These are phyloP conservation scores for Boletales sp. DNA, from an alignment of 768 basidiomycete species.

Conservation along the genomic window DNA sequence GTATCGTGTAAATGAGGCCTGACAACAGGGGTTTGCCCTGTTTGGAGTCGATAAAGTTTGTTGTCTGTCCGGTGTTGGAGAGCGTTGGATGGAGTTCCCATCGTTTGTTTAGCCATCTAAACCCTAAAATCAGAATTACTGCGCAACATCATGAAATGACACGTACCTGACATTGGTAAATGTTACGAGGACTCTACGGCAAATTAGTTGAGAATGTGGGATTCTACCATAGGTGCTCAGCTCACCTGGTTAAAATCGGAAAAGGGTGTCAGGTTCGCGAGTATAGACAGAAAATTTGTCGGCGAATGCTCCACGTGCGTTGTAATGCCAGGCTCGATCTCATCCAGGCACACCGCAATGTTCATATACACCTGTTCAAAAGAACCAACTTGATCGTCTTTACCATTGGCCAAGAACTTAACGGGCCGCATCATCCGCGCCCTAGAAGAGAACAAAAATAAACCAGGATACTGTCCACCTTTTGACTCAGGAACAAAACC, in stretches of 20 bases:
- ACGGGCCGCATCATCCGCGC: conserved; percentile 99
- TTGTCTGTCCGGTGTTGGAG: conserved; percentile 93
- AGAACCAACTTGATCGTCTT: conserved; percentile 86
- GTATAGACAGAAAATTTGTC: conserved; percentile 92
- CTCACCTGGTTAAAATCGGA: conserved; percentile 97
- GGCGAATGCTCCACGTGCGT: conserved; percentile 93
- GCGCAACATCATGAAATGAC: background rate
- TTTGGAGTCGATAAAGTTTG: conserved; percentile 94
- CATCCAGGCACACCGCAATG: conserved; percentile 86
- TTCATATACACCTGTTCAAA: conserved; percentile 99
- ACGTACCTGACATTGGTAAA: conserved; percentile 86
- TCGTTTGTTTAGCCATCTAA: conserved; percentile 99
- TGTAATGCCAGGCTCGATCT: conserved; percentile 71
- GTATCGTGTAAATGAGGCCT: conserved; percentile 88
- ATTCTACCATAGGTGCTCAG: background rate
- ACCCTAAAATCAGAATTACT: conserved; percentile 6
- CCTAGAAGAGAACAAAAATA: conserved; percentile 84
- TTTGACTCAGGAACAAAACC: conserved; percentile 85
- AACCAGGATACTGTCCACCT: conserved; percentile 95
- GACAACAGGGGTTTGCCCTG: conserved; percentile 92
- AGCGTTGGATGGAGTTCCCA: conserved; percentile 97
- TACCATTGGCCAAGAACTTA: conserved; percentile 81
- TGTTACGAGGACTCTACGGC: conserved; percentile 77
- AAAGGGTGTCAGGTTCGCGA: conserved; percentile 97
- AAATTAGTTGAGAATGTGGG: background rate